Percentiles rank a stretch among this genome's conserved stretches.
Conservation (phyloP, 306 rosid species). For the Fragaria ananassa region DNA sequence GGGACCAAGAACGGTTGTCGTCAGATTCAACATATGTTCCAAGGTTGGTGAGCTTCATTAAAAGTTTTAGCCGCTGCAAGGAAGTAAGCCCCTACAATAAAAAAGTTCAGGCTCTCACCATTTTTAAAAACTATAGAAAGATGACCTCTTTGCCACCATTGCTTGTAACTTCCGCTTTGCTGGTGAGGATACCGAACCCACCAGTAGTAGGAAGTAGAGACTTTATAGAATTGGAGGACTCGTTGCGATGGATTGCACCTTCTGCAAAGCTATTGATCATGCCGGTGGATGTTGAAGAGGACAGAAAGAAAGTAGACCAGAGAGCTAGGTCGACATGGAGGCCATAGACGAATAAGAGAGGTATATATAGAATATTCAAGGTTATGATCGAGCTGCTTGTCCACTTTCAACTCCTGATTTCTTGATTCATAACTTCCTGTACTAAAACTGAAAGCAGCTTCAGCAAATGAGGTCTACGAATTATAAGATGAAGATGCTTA, state of each 20-base stretch:
- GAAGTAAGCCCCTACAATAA: background rate
- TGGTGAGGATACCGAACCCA: background rate
- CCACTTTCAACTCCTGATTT: background rate
- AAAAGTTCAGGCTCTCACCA: background rate
- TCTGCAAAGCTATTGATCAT: background rate
- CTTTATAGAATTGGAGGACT: background rate
- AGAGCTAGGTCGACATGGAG: background rate
- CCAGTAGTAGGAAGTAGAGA: too few species aligned
- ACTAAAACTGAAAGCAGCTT: background rate
- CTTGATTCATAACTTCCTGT: background rate
- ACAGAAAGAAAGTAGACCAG: background rate
- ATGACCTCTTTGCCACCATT: background rate
- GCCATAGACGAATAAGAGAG: too few species aligned
- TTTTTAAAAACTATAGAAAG: background rate
- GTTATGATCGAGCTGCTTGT: too few species aligned
- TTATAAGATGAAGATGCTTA: background rate
- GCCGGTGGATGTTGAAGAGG: background rate
- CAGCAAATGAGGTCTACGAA: background rate
- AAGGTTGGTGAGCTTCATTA: background rate
- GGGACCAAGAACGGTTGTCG: background rate
- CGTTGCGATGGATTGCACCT: background rate
- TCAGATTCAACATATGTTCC: background rate
- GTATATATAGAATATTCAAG: too few species aligned
- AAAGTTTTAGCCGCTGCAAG: background rate
- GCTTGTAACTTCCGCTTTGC: background rate